Conservation (phyloP, 176 grass and related monocot genomes). For the Elaeis guineensis region DNA sequence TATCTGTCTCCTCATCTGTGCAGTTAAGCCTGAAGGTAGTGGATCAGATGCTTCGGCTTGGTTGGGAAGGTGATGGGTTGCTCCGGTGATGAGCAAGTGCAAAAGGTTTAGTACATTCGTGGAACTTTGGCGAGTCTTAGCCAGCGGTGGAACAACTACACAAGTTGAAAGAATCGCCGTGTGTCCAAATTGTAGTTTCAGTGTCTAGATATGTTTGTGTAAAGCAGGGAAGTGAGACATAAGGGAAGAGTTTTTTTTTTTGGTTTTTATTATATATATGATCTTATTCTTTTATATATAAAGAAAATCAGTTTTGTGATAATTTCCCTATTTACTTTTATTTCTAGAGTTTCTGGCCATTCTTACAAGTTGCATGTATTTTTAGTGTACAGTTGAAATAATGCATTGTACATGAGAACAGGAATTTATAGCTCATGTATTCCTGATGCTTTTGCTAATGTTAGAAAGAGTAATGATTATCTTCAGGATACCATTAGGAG, state of each 20-base stretch:
- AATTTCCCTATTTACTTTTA: too few species aligned
- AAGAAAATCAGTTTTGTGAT: slow-evolving; percentile 10
- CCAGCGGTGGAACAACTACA: neutral
- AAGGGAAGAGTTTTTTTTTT: neutral
- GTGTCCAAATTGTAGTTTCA: slow-evolving; percentile 12
- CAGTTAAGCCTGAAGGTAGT: slow-evolving; percentile 98
- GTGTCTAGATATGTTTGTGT: neutral
- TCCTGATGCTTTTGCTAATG: too few species aligned
- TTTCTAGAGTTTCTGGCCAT: too few species aligned
- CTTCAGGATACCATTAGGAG: too few species aligned
- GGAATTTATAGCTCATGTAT: too few species aligned
- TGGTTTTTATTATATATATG: neutral
- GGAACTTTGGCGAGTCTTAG: neutral
- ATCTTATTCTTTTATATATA: slow-evolving; percentile 10
- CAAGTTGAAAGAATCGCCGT: neutral
- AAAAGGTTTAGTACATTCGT: neutral
- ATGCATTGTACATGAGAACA: too few species aligned
- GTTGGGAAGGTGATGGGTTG: slow-evolving; percentile 95
- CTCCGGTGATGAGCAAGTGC: slow-evolving; percentile 42
- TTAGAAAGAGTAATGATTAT: too few species aligned
- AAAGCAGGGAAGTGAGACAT: neutral
- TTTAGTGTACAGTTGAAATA: too few species aligned
- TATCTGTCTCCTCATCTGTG: neutral
- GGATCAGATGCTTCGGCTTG: slow-evolving; percentile 99
- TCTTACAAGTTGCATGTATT: too few species aligned